These are phyloP conservation scores for Bacidia rubella DNA, from an alignment of 495 filamentous ascomycete species.

Conservation along the genomic window DNA sequence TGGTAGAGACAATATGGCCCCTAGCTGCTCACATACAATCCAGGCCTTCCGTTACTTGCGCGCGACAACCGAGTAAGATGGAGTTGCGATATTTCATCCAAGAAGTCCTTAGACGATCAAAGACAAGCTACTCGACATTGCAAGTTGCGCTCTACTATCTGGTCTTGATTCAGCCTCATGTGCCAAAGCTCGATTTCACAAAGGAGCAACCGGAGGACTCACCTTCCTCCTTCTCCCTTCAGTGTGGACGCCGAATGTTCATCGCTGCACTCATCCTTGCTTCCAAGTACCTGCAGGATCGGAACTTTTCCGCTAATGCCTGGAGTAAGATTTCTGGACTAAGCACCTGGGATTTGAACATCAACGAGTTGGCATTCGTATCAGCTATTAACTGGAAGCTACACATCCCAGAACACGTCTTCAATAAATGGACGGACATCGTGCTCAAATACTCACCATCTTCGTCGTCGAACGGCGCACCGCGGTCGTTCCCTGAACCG, in stretches of 20 bases:
- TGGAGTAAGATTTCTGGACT: slow-evolving; percentile 98
- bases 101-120: slow-evolving; percentile 85
- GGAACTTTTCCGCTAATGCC: slow-evolving; percentile 90
- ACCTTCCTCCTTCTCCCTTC: slow-evolving; percentile 63
- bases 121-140: slow-evolving; percentile 92
- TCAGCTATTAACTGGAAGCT: slow-evolving; percentile 84
- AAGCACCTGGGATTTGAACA: slow-evolving; percentile 82
- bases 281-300: slow-evolving; percentile 94
- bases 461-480: slow-evolving; percentile 45
- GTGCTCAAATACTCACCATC: slow-evolving; percentile 71
- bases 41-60: slow-evolving; percentile 31
- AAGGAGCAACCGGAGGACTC: slow-evolving; percentile 73
- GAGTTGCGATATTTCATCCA: slow-evolving; percentile 92
- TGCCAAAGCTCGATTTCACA: slow-evolving; percentile 72
- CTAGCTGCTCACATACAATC: slow-evolving; percentile 36
- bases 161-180: slow-evolving; percentile 81
- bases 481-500: slow-evolving; percentile 29
- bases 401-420: slow-evolving; percentile 76
- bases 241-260: slow-evolving; percentile 97
- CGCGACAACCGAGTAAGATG: slow-evolving; percentile 51
- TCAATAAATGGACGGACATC: slow-evolving; percentile 86
- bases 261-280: slow-evolving; percentile 82
- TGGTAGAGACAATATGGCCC: slow-evolving; percentile 98
- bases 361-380: slow-evolving; percentile 90
- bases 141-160: slow-evolving; percentile 96